A percentile compares a stretch with the other conserved stretches of the same genome.
phyloP scores from a whole-genome alignment of 176 grass and related monocot species.

The Eleusine coracana region DNA sequence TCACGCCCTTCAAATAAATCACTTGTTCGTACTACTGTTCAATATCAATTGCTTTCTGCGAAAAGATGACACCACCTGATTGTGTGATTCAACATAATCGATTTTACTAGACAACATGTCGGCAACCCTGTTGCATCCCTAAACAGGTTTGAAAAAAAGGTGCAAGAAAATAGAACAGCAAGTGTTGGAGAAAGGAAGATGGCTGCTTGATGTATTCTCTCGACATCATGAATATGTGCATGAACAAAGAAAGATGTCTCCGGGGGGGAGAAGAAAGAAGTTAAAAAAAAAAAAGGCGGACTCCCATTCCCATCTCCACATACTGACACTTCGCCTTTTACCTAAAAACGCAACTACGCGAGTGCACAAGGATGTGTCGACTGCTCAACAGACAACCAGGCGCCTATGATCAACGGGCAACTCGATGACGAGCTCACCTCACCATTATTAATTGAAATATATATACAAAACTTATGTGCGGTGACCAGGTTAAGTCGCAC shows the following conservation, averaged over 20 bases:
- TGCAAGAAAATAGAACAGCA: neutral
- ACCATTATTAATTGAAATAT: neutral
- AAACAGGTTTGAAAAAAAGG: neutral
- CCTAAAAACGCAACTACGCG: conserved; percentile 48
- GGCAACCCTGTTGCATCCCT: conserved; percentile 40
- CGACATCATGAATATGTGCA: conserved; percentile 45
- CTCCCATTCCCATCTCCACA: neutral
- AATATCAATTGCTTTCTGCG: conserved; percentile 24
- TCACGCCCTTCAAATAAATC: neutral
- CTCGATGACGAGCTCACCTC: conserved; percentile 23
- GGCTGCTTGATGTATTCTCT: conserved; percentile 8
- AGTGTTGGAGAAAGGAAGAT: neutral
- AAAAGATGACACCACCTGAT: neutral
- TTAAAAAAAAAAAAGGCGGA: neutral
- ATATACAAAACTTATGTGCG: neutral
- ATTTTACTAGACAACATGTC: conserved; percentile 41
- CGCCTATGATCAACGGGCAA: conserved; percentile 38
- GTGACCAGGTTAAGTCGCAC: conserved; percentile 8
- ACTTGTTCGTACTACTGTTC: neutral
- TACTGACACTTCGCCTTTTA: conserved; percentile 28
- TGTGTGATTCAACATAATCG: conserved; percentile 16
- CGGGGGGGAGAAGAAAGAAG: no score
- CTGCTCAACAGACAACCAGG: conserved; percentile 46
- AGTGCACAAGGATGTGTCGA: conserved; percentile 63
- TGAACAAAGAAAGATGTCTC: conserved; percentile 37